These are phyloP conservation scores for Trichomonas gallinae DNA, from an alignment of 208 protist genomes.

Conservation along the genomic window DNA sequence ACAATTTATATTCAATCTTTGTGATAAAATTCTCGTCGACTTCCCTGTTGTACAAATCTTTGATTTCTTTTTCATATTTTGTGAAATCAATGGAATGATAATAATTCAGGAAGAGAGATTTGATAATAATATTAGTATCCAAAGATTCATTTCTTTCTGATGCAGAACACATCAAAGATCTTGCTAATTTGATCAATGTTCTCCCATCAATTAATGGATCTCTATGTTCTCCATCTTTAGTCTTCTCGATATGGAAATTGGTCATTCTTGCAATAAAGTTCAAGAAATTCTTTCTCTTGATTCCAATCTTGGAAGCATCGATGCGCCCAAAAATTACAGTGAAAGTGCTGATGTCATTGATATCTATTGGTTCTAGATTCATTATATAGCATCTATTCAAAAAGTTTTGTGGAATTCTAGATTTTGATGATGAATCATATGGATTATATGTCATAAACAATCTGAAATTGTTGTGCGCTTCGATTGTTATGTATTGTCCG, in stretches of 20 bases:
- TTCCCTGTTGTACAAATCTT: neutral
- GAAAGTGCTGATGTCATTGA: too few species aligned
- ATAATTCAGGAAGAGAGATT: too few species aligned
- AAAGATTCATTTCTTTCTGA: neutral
- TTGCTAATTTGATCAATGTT: neutral
- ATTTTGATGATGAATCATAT: neutral
- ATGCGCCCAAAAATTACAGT: neutral
- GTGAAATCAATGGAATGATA: too few species aligned
- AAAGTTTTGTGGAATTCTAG: neutral
- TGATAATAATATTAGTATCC: too few species aligned
- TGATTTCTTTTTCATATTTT: neutral
- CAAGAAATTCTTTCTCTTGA: neutral
- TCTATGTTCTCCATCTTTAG: neutral
- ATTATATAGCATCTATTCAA: neutral
- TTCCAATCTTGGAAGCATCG: neutral
- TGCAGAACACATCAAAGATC: neutral
- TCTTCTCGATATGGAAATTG: neutral
- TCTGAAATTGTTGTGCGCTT: neutral
- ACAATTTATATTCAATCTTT: neutral
- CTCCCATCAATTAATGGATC: neutral
- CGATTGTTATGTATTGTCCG: neutral
- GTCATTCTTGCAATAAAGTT: neutral
- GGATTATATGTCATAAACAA: slow-evolving; percentile 20
- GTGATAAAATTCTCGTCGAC: neutral
- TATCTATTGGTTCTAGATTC: neutral